A percentile compares a stretch with the other conserved stretches of the same genome.
These are phyloP conservation scores for Flammula alnicola DNA, from an alignment of 1,284 basidiomycete species.

Conservation along the genomic window DNA sequence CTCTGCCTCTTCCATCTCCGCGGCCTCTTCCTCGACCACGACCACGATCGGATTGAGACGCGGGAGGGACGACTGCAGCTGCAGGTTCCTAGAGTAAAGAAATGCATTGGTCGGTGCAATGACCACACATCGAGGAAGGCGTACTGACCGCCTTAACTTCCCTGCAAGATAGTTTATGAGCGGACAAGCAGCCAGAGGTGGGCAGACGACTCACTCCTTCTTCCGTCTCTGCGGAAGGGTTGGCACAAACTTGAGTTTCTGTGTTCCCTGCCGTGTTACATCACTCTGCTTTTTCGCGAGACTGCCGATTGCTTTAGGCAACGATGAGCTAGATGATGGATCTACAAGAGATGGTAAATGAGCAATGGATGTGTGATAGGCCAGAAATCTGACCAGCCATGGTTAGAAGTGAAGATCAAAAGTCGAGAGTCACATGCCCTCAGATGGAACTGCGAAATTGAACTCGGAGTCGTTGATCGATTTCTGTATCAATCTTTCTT, in stretches of 20 bases:
- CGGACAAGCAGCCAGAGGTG: constrained; percentile 9
- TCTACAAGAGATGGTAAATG: constrained; percentile 23
- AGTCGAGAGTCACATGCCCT: constrained; percentile 11
- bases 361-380: constrained; percentile 15
- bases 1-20: constrained; percentile 49
- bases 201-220: constrained; percentile 65
- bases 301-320: constrained; percentile 69
- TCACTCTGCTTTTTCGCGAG: constrained; percentile 73
- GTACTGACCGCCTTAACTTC: constrained; percentile 49
- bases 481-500: too few species aligned
- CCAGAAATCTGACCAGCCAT: constrained; percentile 30
- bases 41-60: constrained; percentile 41
- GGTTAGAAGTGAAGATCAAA: constrained; percentile 10
- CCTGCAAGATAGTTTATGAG: constrained; percentile 26
- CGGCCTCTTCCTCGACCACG: constrained; percentile 57
- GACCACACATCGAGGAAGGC: not conserved
- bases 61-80: constrained; percentile 36
- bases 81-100: constrained; percentile 66
- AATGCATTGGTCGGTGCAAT: not conserved
- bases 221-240: constrained; percentile 71
- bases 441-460: not conserved
- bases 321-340: constrained; percentile 26
- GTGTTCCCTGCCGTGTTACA: constrained; percentile 70
- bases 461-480: constrained; percentile 13
- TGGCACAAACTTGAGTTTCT: constrained; percentile 81